These are phyloP conservation scores for Tympanopsis confertula DNA, from an alignment of 2,329 filamentous ascomycete genomes.

Conservation along the genomic window DNA sequence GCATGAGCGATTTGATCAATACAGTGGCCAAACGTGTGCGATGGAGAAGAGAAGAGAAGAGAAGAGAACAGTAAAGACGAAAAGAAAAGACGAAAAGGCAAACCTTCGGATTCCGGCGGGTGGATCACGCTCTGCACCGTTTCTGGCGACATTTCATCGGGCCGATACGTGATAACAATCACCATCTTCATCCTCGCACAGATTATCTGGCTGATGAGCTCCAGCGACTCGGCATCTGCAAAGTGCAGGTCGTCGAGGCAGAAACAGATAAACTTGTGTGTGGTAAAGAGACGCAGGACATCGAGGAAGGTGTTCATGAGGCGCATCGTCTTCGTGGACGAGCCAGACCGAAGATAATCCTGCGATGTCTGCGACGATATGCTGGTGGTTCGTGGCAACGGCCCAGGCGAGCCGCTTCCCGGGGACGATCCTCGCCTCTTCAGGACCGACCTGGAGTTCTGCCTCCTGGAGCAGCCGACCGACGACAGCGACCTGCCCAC, in stretches of 20 bases:
- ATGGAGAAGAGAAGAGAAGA: conserved; percentile 5
- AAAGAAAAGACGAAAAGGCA: conserved; percentile 5
- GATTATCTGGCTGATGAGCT: conserved; percentile 73
- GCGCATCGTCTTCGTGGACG: conserved; percentile 54
- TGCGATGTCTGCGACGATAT: conserved; percentile 37
- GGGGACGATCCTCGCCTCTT: conserved; percentile 38
- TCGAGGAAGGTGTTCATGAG: conserved; percentile 84
- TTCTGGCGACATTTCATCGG: conserved; percentile 49
- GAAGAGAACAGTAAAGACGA: conserved; percentile 3
- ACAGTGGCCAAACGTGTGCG: conserved; percentile 3
- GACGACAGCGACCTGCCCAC: conserved; percentile 18
- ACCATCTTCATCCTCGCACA: conserved; percentile 69
- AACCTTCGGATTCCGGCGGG: conserved; percentile 40
- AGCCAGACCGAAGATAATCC: conserved; percentile 46
- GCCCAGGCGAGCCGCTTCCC: conserved; percentile 24
- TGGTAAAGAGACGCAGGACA: conserved; percentile 68
- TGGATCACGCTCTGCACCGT: conserved; percentile 41
- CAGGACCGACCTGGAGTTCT: conserved; percentile 16
- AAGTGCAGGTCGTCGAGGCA: conserved; percentile 84
- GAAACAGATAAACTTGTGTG: conserved; percentile 78
- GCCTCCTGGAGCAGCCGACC: conserved; percentile 15
- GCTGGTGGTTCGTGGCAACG: conserved; percentile 13
- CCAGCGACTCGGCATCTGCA: conserved; percentile 76
- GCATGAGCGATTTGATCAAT: too few relatives aligned
- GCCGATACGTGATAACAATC: conserved; percentile 65